phyloP scores from a whole-genome alignment of 306 rosid genomes.

The Neltuma alba region DNA sequence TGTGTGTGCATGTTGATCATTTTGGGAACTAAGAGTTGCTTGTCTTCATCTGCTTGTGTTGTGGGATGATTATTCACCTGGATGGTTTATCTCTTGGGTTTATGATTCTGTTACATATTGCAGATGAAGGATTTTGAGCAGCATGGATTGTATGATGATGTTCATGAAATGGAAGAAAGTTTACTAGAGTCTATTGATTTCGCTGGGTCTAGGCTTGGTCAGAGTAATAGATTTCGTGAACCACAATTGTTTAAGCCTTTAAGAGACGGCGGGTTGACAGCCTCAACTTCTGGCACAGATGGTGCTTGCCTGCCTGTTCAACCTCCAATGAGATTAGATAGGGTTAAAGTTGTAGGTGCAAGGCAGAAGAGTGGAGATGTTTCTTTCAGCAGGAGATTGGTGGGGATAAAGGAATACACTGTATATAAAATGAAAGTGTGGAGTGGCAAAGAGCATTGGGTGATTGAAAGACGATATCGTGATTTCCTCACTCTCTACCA shows the following conservation, averaged over 20 bases:
- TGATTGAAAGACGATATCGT: slow-evolving; percentile 88
- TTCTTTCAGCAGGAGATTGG: slow-evolving; percentile 92
- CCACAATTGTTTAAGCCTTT: slow-evolving; percentile 59
- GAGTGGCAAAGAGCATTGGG: slow-evolving; percentile 91
- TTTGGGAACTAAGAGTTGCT: slow-evolving; percentile 1
- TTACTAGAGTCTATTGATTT: neutral
- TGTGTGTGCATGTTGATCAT: slow-evolving; percentile 2
- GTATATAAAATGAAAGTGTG: slow-evolving; percentile 84
- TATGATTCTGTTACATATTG: slow-evolving; percentile 41
- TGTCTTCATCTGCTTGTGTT: neutral
- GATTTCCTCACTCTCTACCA: slow-evolving; percentile 80
- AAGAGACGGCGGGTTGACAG: slow-evolving; percentile 86
- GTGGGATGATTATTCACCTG: neutral
- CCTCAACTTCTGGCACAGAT: slow-evolving; percentile 79
- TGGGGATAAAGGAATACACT: slow-evolving; percentile 94
- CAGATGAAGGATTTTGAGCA: slow-evolving; percentile 70
- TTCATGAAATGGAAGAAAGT: neutral
- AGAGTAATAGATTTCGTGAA: slow-evolving; percentile 49
- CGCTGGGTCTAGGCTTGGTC: slow-evolving; percentile 54
- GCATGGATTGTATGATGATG: slow-evolving; percentile 71
- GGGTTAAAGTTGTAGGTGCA: slow-evolving; percentile 91
- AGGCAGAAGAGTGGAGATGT: slow-evolving; percentile 94
- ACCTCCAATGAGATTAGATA: slow-evolving; percentile 63
- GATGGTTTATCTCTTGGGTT: slow-evolving; percentile 3
- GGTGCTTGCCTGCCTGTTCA: slow-evolving; percentile 52